These are phyloP conservation scores for Darksidea phi DNA, from an alignment of 495 filamentous ascomycete genomes.

Conservation along the genomic window DNA sequence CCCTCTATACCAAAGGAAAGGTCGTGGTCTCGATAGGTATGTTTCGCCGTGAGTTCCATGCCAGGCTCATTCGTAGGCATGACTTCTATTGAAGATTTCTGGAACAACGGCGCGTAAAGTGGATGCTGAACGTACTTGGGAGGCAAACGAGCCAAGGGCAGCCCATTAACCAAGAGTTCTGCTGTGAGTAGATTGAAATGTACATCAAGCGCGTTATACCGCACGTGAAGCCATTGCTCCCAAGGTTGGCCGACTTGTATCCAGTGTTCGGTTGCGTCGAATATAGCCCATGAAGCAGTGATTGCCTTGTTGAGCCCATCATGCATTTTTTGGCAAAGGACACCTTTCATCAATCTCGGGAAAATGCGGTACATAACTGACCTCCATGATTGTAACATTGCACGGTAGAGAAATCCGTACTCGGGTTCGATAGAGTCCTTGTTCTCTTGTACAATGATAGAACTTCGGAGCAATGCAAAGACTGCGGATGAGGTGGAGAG, in stretches of 20 bases:
- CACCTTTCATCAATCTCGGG: not conserved
- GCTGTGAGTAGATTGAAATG: slow-evolving; percentile 58
- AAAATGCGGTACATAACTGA: slow-evolving; percentile 1
- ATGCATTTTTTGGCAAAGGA: not conserved
- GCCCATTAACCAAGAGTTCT: slow-evolving; percentile 56
- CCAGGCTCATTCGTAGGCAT: slow-evolving; percentile 48
- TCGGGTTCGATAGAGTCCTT: not conserved
- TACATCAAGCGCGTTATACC: slow-evolving; percentile 36
- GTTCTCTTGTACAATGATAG: slow-evolving; percentile 30
- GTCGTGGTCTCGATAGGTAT: slow-evolving; percentile 37
- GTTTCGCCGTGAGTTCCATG: slow-evolving; percentile 49
- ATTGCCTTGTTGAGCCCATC: slow-evolving; percentile 22
- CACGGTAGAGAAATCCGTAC: not conserved
- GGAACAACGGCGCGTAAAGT: slow-evolving; percentile 48
- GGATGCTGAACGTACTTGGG: slow-evolving; percentile 48
- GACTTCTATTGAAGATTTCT: slow-evolving; percentile 41
- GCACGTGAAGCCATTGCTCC: slow-evolving; percentile 42
- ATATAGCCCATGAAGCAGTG: slow-evolving; percentile 21
- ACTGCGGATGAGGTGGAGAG: slow-evolving; percentile 5
- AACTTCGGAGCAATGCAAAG: slow-evolving; percentile 26
- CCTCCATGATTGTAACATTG: slow-evolving; percentile 11
- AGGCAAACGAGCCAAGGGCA: slow-evolving; percentile 53
- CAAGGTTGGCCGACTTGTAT: slow-evolving; percentile 5
- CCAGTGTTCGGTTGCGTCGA: slow-evolving; percentile 21
- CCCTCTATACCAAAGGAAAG: slow-evolving; percentile 48